phyloP scores from a whole-genome alignment of 768 basidiomycete genomes.

The Amanita subjunquillea region DNA sequence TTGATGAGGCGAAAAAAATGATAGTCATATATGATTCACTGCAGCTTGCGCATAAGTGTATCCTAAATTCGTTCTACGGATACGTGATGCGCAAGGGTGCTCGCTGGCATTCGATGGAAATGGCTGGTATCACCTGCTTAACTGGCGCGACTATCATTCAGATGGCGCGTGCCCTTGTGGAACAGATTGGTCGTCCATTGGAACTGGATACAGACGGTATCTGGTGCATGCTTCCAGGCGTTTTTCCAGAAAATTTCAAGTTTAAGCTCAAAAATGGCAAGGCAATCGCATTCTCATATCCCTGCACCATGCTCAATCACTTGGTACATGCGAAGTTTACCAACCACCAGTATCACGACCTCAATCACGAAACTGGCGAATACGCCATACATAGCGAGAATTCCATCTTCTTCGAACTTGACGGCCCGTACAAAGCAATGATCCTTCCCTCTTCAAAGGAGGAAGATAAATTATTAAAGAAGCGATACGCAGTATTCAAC shows the following conservation, averaged over 20 bases:
- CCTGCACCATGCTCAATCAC: conserved; percentile 99
- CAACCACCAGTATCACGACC: conserved; percentile 94
- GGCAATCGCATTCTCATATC: conserved; percentile 84
- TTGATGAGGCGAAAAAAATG: conserved; percentile 98
- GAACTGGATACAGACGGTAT: conserved; percentile 99
- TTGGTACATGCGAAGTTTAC: conserved; percentile 93
- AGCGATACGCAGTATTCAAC: conserved; percentile 98
- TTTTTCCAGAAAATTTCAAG: conserved; percentile 97
- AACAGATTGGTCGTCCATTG: conserved; percentile 94
- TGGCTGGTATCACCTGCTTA: conserved; percentile 98
- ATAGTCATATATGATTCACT: conserved; percentile 97
- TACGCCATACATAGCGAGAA: conserved; percentile 90
- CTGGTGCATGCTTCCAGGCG: conserved; percentile 99
- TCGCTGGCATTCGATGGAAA: conserved; percentile 99
- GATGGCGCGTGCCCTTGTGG: conserved; percentile 95
- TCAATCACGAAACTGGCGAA: conserved; percentile 75
- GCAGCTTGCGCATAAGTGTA: conserved; percentile 98
- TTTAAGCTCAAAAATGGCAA: conserved; percentile 88
- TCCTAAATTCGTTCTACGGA: conserved; percentile 99
- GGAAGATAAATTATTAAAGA: conserved; percentile 96
- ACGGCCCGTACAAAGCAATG: conserved; percentile 98
- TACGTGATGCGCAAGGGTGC: conserved; percentile 99
- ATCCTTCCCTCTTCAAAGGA: conserved; percentile 98
- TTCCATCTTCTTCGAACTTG: conserved; percentile 98
- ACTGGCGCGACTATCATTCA: conserved; percentile 98